Evolutionary conservation across 345 rosid species (phyloP).

Genomic region (Eucalyptus polybractea): DNA sequence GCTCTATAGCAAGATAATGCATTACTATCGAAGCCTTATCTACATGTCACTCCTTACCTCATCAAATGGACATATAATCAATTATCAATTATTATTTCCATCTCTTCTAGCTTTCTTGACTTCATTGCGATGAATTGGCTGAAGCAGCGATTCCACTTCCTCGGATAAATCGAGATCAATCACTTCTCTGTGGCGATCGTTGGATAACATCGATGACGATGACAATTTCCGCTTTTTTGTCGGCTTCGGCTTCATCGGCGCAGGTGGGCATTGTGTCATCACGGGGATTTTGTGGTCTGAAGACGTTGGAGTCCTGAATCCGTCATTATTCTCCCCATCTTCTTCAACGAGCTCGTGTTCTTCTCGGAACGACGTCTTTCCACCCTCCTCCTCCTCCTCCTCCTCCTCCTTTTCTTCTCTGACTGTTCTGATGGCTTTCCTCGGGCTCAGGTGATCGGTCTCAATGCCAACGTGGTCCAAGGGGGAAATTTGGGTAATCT

Average conservation of each 20-base stretch:
- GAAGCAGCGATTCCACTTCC: conserved; percentile 36
- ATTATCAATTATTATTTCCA: neutral
- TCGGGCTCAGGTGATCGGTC: neutral
- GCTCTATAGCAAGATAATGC: neutral
- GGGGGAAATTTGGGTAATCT: neutral
- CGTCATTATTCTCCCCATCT: conserved; percentile 9
- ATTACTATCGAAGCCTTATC: neutral
- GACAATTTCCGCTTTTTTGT: conserved; percentile 19
- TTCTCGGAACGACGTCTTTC: neutral
- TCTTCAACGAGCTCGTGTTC: neutral
- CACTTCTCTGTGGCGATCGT: neutral
- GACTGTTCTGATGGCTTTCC: neutral
- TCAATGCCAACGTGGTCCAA: neutral
- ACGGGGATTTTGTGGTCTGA: conserved; percentile 30
- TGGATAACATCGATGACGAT: neutral
- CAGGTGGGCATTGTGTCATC: conserved; percentile 35
- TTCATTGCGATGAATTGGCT: conserved; percentile 5
- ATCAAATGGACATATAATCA: neutral
- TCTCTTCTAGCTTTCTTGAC: conserved; percentile 52
- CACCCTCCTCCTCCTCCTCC: neutral
- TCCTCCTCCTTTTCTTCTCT: neutral
- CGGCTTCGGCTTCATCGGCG: conserved; percentile 27
- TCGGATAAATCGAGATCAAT: conserved; percentile 13
- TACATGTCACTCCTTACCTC: neutral
- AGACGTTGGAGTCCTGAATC: conserved; percentile 56